Percentiles rank a stretch among this genome's conserved stretches.
phyloP scores from a whole-genome alignment of 1,284 basidiomycete genomes.

The Abortiporus biennis region DNA sequence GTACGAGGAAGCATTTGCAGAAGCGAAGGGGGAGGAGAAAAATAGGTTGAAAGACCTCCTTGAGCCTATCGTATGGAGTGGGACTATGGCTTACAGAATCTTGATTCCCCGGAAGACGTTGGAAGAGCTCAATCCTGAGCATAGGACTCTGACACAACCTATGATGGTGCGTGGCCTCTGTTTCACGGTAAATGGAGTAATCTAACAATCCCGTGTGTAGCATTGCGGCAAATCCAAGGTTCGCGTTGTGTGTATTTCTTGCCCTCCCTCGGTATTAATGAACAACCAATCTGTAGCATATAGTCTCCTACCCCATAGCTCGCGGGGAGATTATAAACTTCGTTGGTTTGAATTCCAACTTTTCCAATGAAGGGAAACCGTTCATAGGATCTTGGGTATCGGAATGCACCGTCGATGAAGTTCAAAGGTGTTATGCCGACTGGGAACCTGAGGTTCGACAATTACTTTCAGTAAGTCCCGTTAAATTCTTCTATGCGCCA shows the following conservation, averaged over 20 bases:
- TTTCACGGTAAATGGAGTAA: neutral
- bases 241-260: neutral
- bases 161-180: neutral
- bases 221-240: slow-evolving; percentile 28
- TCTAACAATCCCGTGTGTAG: slow-evolving; percentile 9
- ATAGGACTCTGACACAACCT: neutral
- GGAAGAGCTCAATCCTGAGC: neutral
- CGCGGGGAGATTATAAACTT: slow-evolving; percentile 37
- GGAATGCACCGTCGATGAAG: slow-evolving; percentile 23
- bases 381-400: slow-evolving; percentile 32
- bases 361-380: slow-evolving; percentile 27
- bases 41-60: slow-evolving; percentile 11
- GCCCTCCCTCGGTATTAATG: neutral
- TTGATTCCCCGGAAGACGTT: neutral
- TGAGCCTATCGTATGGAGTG: slow-evolving; percentile 21
- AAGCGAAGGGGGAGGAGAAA: slow-evolving; percentile 6
- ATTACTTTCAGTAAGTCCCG: slow-evolving; percentile 30
- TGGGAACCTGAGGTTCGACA: slow-evolving; percentile 38
- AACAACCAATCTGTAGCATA: slow-evolving; percentile 25
- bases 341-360: slow-evolving; percentile 29
- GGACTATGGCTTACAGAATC: neutral
- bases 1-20: slow-evolving; percentile 9
- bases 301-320: slow-evolving; percentile 38
- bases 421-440: slow-evolving; percentile 25
- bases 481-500: too few species aligned